Evolutionary conservation across 441 rosid species (phyloP), one percentile per base, ranked within the genome.

Genomic region (Gossypium lobatum): DNA sequence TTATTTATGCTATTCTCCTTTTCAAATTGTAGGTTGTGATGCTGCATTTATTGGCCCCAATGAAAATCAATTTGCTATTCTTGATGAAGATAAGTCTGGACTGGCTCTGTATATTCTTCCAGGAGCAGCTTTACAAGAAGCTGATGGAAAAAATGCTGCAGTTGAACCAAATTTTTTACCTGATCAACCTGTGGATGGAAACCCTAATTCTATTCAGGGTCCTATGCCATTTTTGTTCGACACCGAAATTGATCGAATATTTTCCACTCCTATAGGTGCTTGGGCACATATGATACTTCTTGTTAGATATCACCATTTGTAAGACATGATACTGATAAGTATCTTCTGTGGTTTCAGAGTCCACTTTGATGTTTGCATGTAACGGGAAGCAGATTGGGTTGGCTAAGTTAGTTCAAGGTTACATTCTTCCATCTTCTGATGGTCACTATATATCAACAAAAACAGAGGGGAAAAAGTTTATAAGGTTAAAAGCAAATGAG

Each of bases 251-350:
- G 98, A 96, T 82, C 93, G 90, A 59, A 87, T 96, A 72, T 96
- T 96, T 87, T 85, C 95, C 69, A 94, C 99, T 80, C 98, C 99
- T 26, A 80, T 94, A 91, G 99, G 99, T 96, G 81, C 73, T 73
- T 77, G 80, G 74, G 70, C 71, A 77, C 72, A 79, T 76, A 65
- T 73, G 62, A 52, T 67, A 39, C 54, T 66, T 65, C 55, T 39
- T 83, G 16, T 65, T 66, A 74, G 68, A 16, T 57, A 20, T 78
- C 50, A 58, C 58, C 23, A 64, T 67, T 70, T 48, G 66, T 75
- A 46, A 55, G 53, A 37, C 13, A 45, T 76, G 60, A 70, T 63
- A 72, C 80, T 86, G 81, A 96, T 79, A 31, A 25, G 28, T 76
- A 34, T 77, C 58, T 71, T 76, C 57, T 80, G 70, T 77, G 52